Conservation (phyloP, 2,329 filamentous ascomycete species). For the Beauveria sp. region DNA sequence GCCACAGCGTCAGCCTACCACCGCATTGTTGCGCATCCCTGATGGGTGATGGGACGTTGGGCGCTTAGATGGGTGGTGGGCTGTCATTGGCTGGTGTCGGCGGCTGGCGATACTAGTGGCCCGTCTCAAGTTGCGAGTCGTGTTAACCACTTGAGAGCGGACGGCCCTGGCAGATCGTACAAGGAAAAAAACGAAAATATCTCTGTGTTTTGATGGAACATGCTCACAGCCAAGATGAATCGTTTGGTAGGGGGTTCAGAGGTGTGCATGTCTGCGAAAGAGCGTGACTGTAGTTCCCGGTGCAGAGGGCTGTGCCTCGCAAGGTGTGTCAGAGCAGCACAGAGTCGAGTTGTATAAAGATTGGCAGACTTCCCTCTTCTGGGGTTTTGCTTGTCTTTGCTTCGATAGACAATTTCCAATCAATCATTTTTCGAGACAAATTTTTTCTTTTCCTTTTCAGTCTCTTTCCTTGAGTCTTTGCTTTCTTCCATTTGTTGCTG, state of each 20-base stretch:
- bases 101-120: constrained; percentile 17
- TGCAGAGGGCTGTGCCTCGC: not conserved
- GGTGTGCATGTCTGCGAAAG: not conserved
- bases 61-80: constrained; percentile 8
- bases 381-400: not conserved
- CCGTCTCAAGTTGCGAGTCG: constrained; percentile 14
- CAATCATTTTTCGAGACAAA: not conserved
- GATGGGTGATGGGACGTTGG: not conserved
- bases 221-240: too few relatives aligned
- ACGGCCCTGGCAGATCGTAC: not conserved
- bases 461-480: constrained; percentile 20
- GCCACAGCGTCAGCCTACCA: not conserved
- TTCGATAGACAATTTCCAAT: not conserved
- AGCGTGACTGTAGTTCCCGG: not conserved
- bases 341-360: constrained; percentile 1
- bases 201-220: not conserved
- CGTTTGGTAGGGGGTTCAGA: not conserved
- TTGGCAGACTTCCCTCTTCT: not conserved
- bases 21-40: not conserved
- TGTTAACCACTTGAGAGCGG: not conserved
- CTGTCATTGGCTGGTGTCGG: constrained; percentile 19
- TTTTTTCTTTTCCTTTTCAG: constrained; percentile 19
- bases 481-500: constrained; percentile 17
- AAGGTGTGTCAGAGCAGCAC: not conserved
- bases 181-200: constrained; percentile 2